Percentiles rank a stretch among this genome's conserved stretches.
These are phyloP conservation scores for Coemansia sp. DNA, from an alignment of 192 early-diverging fungal genomes.

Conservation along the genomic window DNA sequence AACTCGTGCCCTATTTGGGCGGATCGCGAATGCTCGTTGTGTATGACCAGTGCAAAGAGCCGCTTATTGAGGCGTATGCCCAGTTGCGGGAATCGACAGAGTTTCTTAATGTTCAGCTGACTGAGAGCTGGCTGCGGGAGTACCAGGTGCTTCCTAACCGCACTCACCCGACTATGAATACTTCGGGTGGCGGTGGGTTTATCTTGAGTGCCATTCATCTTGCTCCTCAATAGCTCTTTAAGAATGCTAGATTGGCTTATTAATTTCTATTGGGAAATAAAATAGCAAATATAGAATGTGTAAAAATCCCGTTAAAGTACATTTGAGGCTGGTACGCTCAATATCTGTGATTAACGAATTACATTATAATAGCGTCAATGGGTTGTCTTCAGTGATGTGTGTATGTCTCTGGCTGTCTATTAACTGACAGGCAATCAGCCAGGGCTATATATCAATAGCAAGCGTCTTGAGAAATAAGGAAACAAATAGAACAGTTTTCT, in stretches of 20 bases:
- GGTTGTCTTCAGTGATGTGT: too few relatives aligned
- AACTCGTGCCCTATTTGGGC: conserved; percentile 71
- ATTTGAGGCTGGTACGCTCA: too few relatives aligned
- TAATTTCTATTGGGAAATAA: too few relatives aligned
- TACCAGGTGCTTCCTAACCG: conserved; percentile 81
- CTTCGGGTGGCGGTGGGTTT: conserved; percentile 69
- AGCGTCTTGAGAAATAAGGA: too few relatives aligned
- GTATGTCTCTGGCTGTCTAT: too few relatives aligned
- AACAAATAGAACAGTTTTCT: too few relatives aligned
- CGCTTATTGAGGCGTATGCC: conserved; percentile 61
- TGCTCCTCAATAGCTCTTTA: conserved; percentile 7
- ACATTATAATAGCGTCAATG: too few relatives aligned
- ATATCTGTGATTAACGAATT: too few relatives aligned
- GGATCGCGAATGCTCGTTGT: conserved; percentile 84
- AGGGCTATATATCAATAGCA: too few relatives aligned
- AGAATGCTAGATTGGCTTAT: not conserved
- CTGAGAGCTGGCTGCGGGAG: conserved; percentile 89
- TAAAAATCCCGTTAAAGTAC: too few relatives aligned
- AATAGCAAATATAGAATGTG: too few relatives aligned
- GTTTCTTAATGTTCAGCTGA: conserved; percentile 81
- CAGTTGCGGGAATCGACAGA: conserved; percentile 68
- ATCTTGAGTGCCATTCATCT: conserved; percentile 66
- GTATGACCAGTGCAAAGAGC: conserved; percentile 71
- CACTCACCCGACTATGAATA: conserved; percentile 80
- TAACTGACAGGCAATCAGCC: too few relatives aligned